Base-by-base conservation (phyloP, 768 basidiomycete species). In the Boletus pseudo-olivaceus region DNA sequence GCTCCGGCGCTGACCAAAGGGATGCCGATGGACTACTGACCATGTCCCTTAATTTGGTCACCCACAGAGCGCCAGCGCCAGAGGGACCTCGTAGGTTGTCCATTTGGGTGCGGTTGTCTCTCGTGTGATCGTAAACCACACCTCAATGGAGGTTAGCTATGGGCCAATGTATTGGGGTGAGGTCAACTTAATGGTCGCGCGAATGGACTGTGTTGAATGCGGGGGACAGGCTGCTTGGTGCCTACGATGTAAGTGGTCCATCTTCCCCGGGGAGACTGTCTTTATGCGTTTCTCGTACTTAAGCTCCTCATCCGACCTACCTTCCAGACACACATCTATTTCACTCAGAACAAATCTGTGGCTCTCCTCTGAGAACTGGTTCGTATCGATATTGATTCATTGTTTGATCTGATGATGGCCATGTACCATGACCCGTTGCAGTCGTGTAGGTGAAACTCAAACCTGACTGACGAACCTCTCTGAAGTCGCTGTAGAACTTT, bases 281-380 rank as follows among this genome's bases (percentile, higher is more conserved):
- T 11, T 43, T 29, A 20, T 30, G 9, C 4, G 9, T 20, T 17
- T 39, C 29, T 51, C 33, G 19, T 32, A 9, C 17, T 3, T 38
- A 58, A 50, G 53, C 37, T 58, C 27, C 52, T 54, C 8, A 39
- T 19, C n/a, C n/a, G 20, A 49, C 52, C 7, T 51, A 51, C 20
- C 27, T n/a, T 63, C 11, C 49, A 53, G 47, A 47, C 47, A 20
- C 45, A 37, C 17, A 6, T 45, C 41, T 58, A 62, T 26, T 44
- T 52, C 40, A 15, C 2, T 35, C 57, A 17, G 32, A 54, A 32
- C 47, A 26, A n/a, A 9, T 53, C 34, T 40, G 32, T 17, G 15
- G 11, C 30, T 19, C 44, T 51, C 44, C 40, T 62, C 38, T 48
- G 43, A n/a, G 39, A 37, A 15, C 11, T 52, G 41, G 53, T 50